phyloP scores from a whole-genome alignment of 164 flowering plant species.

The Pachysandra terminalis region DNA sequence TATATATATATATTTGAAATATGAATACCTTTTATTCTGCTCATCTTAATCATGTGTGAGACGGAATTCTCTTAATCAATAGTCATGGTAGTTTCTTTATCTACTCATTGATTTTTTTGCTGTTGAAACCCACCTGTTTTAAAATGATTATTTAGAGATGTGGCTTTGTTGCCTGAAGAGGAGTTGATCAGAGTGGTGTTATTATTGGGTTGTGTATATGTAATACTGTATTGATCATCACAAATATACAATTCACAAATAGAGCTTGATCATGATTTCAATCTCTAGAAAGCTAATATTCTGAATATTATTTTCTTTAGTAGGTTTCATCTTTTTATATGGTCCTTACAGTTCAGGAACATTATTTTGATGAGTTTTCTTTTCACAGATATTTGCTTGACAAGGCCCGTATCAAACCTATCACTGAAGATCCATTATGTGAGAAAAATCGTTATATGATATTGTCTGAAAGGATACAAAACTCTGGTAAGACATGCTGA shows the following conservation, averaged over 20 bases:
- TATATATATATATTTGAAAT: too few relatives aligned
- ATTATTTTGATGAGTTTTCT: not conserved
- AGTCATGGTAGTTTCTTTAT: too few relatives aligned
- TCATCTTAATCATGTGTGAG: too few relatives aligned
- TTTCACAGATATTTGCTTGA: constrained; percentile 69
- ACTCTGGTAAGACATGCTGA: constrained; percentile 46
- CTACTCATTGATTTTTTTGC: too few relatives aligned
- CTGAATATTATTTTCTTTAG: not conserved
- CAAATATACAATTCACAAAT: not conserved
- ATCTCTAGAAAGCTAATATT: not conserved
- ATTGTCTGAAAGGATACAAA: constrained; percentile 69
- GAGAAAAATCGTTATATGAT: constrained; percentile 66
- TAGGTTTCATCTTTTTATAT: not conserved
- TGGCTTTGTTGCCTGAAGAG: not conserved
- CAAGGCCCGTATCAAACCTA: constrained; percentile 78
- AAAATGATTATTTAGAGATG: not conserved
- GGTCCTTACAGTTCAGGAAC: not conserved
- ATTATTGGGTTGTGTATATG: not conserved
- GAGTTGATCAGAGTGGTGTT: not conserved
- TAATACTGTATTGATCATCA: too few relatives aligned
- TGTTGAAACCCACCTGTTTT: too few relatives aligned
- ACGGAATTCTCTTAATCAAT: too few relatives aligned
- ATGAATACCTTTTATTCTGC: too few relatives aligned
- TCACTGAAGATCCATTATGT: constrained; percentile 79
- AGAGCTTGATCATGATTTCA: not conserved